Conservation (phyloP, 345 rosid species). For the Kandelia obovata region DNA sequence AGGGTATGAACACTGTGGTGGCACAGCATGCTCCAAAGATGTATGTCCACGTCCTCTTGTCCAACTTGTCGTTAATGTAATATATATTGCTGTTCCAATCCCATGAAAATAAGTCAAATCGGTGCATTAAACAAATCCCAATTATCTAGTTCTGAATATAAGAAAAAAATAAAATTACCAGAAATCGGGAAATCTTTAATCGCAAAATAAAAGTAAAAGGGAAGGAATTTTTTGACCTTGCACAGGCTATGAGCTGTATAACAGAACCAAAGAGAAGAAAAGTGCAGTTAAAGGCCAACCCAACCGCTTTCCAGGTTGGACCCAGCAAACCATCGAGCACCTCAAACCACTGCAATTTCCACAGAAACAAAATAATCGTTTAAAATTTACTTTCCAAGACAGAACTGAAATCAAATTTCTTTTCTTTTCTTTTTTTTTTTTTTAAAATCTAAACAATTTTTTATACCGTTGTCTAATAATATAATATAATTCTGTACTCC, state of each 20-base stretch:
- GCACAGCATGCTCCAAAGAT: constrained; percentile 92
- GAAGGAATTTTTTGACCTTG: constrained; percentile 39
- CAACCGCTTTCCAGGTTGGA: constrained; percentile 74
- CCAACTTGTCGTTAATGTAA: constrained; percentile 66
- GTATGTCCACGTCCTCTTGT: constrained; percentile 92
- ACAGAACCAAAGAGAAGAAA: constrained; percentile 86
- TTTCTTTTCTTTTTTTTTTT: background rate
- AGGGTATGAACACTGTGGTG: constrained; percentile 71
- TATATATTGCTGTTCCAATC: constrained; percentile 61
- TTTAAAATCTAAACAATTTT: background rate
- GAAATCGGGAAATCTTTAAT: too few species aligned
- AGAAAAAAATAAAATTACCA: background rate
- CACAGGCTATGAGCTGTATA: constrained; percentile 82
- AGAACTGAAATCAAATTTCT: too few species aligned
- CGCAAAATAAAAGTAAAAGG: background rate
- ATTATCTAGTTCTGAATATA: background rate
- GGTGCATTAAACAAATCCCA: constrained; percentile 11
- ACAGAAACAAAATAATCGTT: background rate
- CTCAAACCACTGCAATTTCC: constrained; percentile 68
- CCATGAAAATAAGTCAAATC: constrained; percentile 2
- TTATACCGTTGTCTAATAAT: too few species aligned
- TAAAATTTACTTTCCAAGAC: too few species aligned
- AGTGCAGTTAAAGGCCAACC: constrained; percentile 78
- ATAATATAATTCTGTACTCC: background rate
- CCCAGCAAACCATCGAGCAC: constrained; percentile 81